Percentiles rank a stretch among this genome's conserved stretches.
Evolutionary conservation across 2,329 filamentous ascomycete species (phyloP).

Genomic region (Penicillium sp.): DNA sequence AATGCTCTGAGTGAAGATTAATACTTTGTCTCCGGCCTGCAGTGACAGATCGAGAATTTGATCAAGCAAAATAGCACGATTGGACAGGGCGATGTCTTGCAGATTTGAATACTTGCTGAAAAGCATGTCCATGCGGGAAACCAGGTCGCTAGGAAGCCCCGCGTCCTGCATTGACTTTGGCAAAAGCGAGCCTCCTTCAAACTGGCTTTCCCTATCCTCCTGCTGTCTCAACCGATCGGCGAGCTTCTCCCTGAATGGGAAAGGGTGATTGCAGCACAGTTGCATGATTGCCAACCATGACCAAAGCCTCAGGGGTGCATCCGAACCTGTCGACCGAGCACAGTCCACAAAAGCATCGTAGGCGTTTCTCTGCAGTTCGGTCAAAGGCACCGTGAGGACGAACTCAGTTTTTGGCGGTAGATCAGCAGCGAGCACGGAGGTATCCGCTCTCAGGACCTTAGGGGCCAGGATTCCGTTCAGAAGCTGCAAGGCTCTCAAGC

Average conservation of each 20-base stretch:
- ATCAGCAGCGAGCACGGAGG: constrained; percentile 65
- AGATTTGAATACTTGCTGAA: constrained; percentile 35
- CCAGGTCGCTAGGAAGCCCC: constrained; percentile 39
- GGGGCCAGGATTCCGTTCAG: constrained; percentile 72
- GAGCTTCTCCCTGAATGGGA: constrained; percentile 55
- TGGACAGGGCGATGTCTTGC: constrained; percentile 58
- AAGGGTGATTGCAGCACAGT: constrained; percentile 62
- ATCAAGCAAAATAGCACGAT: constrained; percentile 68
- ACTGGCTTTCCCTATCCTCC: constrained; percentile 18
- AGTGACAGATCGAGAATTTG: constrained; percentile 69
- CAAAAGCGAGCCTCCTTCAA: constrained; percentile 7
- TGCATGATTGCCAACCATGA: constrained; percentile 57
- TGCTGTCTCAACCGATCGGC: constrained; percentile 37
- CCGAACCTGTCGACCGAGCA: constrained; percentile 37
- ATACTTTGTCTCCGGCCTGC: constrained; percentile 67
- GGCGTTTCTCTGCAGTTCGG: constrained; percentile 61
- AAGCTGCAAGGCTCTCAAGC: constrained; percentile 67
- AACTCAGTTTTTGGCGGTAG: constrained; percentile 80
- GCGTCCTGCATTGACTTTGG: constrained; percentile 41
- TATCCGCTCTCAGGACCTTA: constrained; percentile 76
- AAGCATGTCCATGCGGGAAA: constrained; percentile 37
- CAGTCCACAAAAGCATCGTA: constrained; percentile 60
- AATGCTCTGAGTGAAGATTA: constrained; percentile 78
- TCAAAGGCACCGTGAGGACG: constrained; percentile 72
- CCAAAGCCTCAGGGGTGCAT: constrained; percentile 52